These are phyloP conservation scores for Pleurostoma richardsiae DNA, from an alignment of 2,329 filamentous ascomycete species.

Conservation along the genomic window DNA sequence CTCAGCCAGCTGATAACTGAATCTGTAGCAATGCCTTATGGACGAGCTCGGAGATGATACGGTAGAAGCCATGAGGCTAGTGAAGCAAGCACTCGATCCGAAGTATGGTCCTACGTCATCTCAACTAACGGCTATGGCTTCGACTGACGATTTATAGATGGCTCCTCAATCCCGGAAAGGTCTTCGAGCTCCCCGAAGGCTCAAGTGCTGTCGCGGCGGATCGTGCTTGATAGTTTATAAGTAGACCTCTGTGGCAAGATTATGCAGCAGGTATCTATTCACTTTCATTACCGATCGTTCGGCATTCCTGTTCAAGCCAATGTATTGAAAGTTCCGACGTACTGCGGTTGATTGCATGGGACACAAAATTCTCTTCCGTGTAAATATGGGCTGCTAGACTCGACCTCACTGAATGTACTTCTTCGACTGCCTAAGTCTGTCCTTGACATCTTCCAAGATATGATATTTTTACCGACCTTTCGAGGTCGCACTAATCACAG, in stretches of 20 bases:
- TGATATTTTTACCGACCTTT: background rate
- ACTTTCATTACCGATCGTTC: too few species aligned
- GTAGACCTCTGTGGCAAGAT: too few species aligned
- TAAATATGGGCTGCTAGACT: background rate
- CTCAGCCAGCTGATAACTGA: slow-evolving; percentile 8
- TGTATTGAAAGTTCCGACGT: too few species aligned
- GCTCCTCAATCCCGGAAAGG: slow-evolving; percentile 40
- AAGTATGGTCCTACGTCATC: slow-evolving; percentile 21
- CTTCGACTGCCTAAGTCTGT: background rate
- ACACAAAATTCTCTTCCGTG: too few species aligned
- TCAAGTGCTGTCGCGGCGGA: background rate
- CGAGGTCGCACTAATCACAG: background rate
- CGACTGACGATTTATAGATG: slow-evolving; percentile 8
- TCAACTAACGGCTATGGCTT: background rate
- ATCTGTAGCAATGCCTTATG: slow-evolving; percentile 14
- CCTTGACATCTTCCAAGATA: background rate
- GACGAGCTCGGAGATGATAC: slow-evolving; percentile 58
- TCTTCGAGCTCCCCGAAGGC: slow-evolving; percentile 18
- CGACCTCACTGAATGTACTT: background rate
- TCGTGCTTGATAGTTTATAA: background rate
- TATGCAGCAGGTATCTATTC: too few species aligned
- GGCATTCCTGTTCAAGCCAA: too few species aligned
- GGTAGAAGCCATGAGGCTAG: slow-evolving; percentile 60
- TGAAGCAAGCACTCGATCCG: slow-evolving; percentile 58
- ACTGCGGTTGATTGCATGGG: too few species aligned